Conservation (phyloP, 768 basidiomycete genomes). For the Russula abietina region DNA sequence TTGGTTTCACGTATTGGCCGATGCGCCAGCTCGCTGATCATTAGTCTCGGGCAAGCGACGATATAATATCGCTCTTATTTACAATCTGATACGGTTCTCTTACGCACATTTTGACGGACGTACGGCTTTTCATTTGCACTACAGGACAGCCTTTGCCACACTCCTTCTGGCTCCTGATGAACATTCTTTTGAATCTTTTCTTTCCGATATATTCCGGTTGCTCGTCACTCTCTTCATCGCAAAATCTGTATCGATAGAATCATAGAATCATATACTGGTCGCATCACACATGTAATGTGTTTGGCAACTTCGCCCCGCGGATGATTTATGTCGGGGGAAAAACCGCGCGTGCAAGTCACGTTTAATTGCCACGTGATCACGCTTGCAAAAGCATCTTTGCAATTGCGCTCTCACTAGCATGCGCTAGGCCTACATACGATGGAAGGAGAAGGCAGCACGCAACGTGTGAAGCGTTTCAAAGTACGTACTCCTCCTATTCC, state of each 20-base stretch:
- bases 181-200: not conserved
- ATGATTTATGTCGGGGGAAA: too few species aligned
- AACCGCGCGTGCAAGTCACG: not conserved
- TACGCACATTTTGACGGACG: not conserved
- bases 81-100: not conserved
- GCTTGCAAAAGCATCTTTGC: too few species aligned
- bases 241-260: slow-evolving; percentile 5
- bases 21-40: not conserved
- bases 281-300: too few species aligned
- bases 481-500: slow-evolving; percentile 27
- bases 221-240: not conserved
- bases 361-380: too few species aligned
- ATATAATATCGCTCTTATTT: not conserved
- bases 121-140: not conserved
- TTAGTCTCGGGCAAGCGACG: not conserved
- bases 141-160: not conserved
- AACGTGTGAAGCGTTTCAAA: slow-evolving; percentile 47
- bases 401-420: too few species aligned
- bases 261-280: not conserved
- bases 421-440: not conserved
- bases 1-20: not conserved
- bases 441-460: slow-evolving; percentile 16
- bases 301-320: too few species aligned
- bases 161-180: not conserved
- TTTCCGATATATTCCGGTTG: not conserved